These are phyloP conservation scores for Boletus albobrunnescens DNA, from an alignment of 1,284 basidiomycete genomes.

Conservation along the genomic window DNA sequence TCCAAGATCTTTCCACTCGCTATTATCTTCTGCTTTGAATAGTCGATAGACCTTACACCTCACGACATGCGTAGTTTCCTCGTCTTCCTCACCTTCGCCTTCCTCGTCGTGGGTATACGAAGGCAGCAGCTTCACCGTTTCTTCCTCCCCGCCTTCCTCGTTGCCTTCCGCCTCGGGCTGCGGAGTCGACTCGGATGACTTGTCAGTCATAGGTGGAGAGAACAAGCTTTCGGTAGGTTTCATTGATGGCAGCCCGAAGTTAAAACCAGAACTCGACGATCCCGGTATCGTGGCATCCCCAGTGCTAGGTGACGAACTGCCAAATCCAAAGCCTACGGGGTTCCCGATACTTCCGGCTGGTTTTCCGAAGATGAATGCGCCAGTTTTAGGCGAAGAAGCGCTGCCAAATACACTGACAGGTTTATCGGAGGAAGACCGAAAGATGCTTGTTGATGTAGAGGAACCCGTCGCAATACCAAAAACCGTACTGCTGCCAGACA, in stretches of 20 bases:
- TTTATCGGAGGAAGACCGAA: constrained; percentile 27
- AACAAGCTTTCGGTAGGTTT: constrained; percentile 27
- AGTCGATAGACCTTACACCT: constrained; percentile 65
- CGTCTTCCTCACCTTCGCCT: constrained; percentile 80
- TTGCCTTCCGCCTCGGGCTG: constrained; percentile 33
- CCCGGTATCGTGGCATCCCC: constrained; percentile 20
- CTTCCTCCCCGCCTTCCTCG: constrained; percentile 36
- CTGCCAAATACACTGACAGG: constrained; percentile 32
- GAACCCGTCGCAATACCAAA: constrained; percentile 21
- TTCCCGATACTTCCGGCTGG: constrained; percentile 50
- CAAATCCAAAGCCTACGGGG: constrained; percentile 56
- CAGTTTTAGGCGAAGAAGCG: constrained; percentile 25
- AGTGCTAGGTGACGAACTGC: constrained; percentile 37
- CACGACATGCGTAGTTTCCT: constrained; percentile 62
- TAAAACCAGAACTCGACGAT: constrained; percentile 19
- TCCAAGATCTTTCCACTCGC: constrained; percentile 59
- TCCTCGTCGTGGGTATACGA: constrained; percentile 56
- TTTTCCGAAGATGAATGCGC: constrained; percentile 30
- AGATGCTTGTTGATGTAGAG: constrained; percentile 15
- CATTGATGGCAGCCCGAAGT: constrained; percentile 30
- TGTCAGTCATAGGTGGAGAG: constrained; percentile 30
- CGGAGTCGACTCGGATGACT: constrained; percentile 34
- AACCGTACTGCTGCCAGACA: constrained; percentile 23
- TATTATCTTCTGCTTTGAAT: constrained; percentile 49
- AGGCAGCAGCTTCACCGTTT: constrained; percentile 34